Evolutionary conservation across 176 grass and related monocot species (phyloP), one percentile per base, ranked within the genome.

Genomic region (Raddia distichophylla): DNA sequence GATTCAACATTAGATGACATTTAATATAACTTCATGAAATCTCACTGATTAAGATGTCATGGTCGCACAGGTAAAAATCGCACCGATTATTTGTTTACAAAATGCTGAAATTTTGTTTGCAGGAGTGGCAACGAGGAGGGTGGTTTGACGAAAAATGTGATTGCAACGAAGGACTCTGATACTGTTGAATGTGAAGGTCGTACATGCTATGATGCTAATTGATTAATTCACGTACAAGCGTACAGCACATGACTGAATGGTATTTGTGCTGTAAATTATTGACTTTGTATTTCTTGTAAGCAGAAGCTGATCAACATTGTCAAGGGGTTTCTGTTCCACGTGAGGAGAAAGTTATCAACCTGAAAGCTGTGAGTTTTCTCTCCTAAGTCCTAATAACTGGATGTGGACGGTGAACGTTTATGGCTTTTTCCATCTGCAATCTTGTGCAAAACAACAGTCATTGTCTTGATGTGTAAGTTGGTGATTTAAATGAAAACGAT

Each of bases 311-410:
- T 84, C 96, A 93, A 48, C 96, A 95, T 18, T 99, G 80, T 77
- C 87, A 90, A 73, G 96, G 96, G 48, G 82, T 64, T 77, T 99
- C 93, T 64, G 84, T 82, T 84, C 71, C 83, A 5, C 93, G 93
- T 3, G 96, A 95, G 85, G 96, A 99, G 80, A 99, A 99, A 93
- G 93, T 99, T 80, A 95, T 88, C 89, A 93, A 82, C 74, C 83
- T 99, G 44, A 99, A 99, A 95, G 82, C 89, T 67, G 93, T 99
- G 80, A 93, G 96, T 93, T 81, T 49, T 60, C 77, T 35, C 20
- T 80, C 65, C 72, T 73, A 45, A 73, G 27, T 27, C 27, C 4
- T 40, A 69, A 17, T 2, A 40, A 69, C 34, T 32, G 46, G n/a
- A 53, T 4, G 44, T 32, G 46, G n/a, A 53, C 2, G 44, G 16